Evolutionary conservation across 2,329 filamentous ascomycete genomes (phyloP), one percentile per base, ranked within the genome.

Genomic region (Penicillium thymicola): DNA sequence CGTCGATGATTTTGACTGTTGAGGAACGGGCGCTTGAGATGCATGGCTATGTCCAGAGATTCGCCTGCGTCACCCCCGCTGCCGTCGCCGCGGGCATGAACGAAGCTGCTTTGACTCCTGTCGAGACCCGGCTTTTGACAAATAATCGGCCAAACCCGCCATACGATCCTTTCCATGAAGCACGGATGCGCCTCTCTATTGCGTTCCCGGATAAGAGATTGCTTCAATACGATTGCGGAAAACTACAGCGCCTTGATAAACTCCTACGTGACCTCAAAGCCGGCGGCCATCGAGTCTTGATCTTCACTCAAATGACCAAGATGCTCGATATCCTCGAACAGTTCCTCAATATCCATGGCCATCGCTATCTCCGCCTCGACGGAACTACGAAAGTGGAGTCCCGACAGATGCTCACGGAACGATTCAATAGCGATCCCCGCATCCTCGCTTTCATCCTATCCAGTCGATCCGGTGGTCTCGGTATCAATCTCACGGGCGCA

Each of bases 221-320:
- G n/a, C 79, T 99, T 0, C 93, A 99, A 72, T 99, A 96, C 72
- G 94, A 99, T 74, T 97, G 94, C 69, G 94, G 94, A 65, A 99
- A 99, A 74, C 83, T 99, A 4, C 94, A 99, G 69, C 87, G 89
- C 18, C 82, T 99, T 16, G 94, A 95, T 68, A 87, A 87, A 59
- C 82, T 99, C 2, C 82, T 99, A 14, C 89, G 94, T 10, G 87
- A 89, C 60, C 82, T 99, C 8, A 92, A 97, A 75, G 85, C 89
- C 2, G 92, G 91, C 38, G 92, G 92, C 1, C 94, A 97, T 69
- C 90, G 95, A 8, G 94, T 92, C 10, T 81, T 99, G 49, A 99
- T 99, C 71, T 99, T 99, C 75, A 97, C 95, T 0, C 94, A 99
- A 70, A 99, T 99, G 94, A 97, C 94, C 45, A 96, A 96, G 72